Percentiles rank a stretch among this genome's conserved stretches.
phyloP scores from a whole-genome alignment of 768 basidiomycete species.

The Saitozyma sp. region DNA sequence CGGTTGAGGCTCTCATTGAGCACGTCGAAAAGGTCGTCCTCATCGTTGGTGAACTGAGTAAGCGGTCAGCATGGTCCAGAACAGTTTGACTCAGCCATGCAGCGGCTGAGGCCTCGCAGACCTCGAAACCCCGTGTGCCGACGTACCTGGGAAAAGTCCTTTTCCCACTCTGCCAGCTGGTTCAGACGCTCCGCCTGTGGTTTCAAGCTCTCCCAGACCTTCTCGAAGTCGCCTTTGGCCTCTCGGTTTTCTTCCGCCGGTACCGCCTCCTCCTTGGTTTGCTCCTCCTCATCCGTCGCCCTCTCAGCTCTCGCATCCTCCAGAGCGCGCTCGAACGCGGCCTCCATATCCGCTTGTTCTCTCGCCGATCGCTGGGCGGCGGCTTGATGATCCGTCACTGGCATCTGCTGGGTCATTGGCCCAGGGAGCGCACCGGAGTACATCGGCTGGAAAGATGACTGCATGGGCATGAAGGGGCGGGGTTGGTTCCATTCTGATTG shows the following conservation, averaged over 20 bases:
- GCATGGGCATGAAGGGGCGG: conserved; percentile 12
- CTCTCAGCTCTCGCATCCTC: conserved; percentile 18
- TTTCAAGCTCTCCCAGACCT: conserved; percentile 49
- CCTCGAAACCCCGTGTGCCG: background rate
- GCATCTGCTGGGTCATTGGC: conserved; percentile 7
- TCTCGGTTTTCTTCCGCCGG: conserved; percentile 24
- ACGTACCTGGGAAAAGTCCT: conserved; percentile 49
- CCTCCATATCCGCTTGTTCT: conserved; percentile 38
- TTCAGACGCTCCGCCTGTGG: conserved; percentile 48
- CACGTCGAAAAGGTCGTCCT: conserved; percentile 48
- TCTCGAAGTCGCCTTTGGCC: conserved; percentile 46
- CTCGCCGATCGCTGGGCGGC: conserved; percentile 5
- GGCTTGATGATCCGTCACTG: conserved; percentile 9
- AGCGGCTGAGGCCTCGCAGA: background rate
- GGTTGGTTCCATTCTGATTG: conserved; percentile 8
- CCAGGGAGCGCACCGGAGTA: conserved; percentile 7
- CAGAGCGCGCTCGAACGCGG: conserved; percentile 29
- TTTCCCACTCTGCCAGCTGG: conserved; percentile 51
- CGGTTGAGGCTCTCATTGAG: conserved; percentile 46
- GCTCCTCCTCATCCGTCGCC: conserved; percentile 7
- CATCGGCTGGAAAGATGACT: conserved; percentile 27
- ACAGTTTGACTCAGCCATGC: background rate
- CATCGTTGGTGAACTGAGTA: conserved; percentile 40
- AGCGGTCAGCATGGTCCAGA: background rate
- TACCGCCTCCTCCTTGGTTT: conserved; percentile 2